Conservation (phyloP, 257 asterid genomes). For the Solanum sejunctum region DNA sequence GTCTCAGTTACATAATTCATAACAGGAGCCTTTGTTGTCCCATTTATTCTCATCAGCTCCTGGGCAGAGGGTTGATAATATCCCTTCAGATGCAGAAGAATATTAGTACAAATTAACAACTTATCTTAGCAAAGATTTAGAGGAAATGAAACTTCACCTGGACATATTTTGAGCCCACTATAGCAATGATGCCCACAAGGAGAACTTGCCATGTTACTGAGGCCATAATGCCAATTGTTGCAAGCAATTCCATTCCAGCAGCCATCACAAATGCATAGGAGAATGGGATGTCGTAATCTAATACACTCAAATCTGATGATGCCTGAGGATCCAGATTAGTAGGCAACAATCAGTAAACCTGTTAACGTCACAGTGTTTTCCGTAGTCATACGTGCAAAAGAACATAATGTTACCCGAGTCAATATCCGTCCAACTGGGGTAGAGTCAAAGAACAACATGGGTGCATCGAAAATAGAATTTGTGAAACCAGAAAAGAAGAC, state of each 20-base stretch:
- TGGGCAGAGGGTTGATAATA: constrained; percentile 66
- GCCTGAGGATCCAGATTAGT: constrained; percentile 27
- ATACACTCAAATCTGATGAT: constrained; percentile 59
- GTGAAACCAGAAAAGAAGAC: constrained; percentile 49
- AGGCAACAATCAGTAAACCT: neutral
- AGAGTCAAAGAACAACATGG: constrained; percentile 79
- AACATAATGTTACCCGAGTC: constrained; percentile 40
- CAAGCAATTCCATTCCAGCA: constrained; percentile 26
- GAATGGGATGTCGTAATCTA: constrained; percentile 61
- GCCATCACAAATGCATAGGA: constrained; percentile 28
- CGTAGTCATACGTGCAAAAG: neutral
- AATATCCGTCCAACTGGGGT: constrained; percentile 75
- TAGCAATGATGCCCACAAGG: constrained; percentile 55
- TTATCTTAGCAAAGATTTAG: neutral
- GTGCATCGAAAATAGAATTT: constrained; percentile 52
- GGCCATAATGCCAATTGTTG: constrained; percentile 49
- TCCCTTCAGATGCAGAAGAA: constrained; percentile 23
- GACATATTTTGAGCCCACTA: constrained; percentile 41
- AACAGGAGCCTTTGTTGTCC: constrained; percentile 75
- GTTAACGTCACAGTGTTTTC: neutral
- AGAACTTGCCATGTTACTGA: constrained; percentile 72
- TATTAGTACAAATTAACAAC: neutral
- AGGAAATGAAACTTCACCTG: constrained; percentile 30
- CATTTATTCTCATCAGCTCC: constrained; percentile 75
- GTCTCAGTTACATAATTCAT: constrained; percentile 76